Evolutionary conservation across 2,329 filamentous ascomycete genomes (phyloP).

Genomic region (Daldinia sp.): DNA sequence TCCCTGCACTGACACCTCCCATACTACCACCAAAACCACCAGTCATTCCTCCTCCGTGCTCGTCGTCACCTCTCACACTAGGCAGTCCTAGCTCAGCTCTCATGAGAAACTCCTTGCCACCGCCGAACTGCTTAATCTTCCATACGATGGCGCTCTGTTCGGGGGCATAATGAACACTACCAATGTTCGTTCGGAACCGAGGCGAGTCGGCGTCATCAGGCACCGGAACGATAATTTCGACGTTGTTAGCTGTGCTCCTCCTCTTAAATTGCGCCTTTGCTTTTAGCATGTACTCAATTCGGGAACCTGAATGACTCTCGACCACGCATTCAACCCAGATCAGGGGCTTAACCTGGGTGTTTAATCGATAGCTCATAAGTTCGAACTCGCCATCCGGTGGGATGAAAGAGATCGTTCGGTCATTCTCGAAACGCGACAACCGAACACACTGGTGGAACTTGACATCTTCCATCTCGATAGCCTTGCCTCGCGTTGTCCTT

Average conservation of each 20-base stretch:
- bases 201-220: slow-evolving; percentile 97
- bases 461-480: slow-evolving; percentile 99
- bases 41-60: slow-evolving; percentile 96
- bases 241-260: slow-evolving; percentile 96
- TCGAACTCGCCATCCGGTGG: slow-evolving; percentile 98
- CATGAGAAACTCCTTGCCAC: slow-evolving; percentile 99
- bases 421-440: slow-evolving; percentile 95
- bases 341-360: slow-evolving; percentile 97
- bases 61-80: slow-evolving; percentile 92
- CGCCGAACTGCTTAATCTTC: slow-evolving; percentile 99
- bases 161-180: slow-evolving; percentile 95
- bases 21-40: slow-evolving; percentile 96
- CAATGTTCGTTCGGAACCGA: slow-evolving; percentile 96
- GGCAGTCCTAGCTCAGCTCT: slow-evolving; percentile 93
- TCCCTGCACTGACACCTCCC: slow-evolving; percentile 85
- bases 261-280: slow-evolving; percentile 98
- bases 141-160: slow-evolving; percentile 98
- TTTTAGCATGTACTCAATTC: slow-evolving; percentile 99
- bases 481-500: slow-evolving; percentile 90
- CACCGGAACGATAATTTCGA: slow-evolving; percentile 96
- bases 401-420: slow-evolving; percentile 98
- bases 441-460: slow-evolving; percentile 99
- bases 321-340: slow-evolving; percentile 99
- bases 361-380: slow-evolving; percentile 98
- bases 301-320: slow-evolving; percentile 91